Base-by-base conservation (phyloP, 2,329 filamentous ascomycete species). In the Niveomyces coronatus region DNA sequence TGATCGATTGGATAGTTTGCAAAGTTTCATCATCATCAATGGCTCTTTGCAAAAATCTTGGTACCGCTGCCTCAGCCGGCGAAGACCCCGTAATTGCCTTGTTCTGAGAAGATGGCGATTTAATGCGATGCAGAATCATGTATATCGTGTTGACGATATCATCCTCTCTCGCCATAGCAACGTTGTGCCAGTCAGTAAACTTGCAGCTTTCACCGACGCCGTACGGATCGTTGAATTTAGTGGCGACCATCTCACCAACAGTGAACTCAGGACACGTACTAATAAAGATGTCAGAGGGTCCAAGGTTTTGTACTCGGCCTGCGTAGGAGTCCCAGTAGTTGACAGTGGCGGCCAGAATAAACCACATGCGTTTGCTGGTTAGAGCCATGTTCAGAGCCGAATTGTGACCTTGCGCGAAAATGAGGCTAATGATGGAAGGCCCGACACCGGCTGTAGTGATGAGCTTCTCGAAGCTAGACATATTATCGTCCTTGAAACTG, bases 281-380 rank as follows among this genome's bases (percentile, higher is more conserved):
- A 5, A 57, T 22, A 17, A 61, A 47, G 1, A 56, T 47, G 2
- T 35, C 35, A 0, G 52, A 52, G 0, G 40, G 41, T 0, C 53
- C 50, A 1, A 43, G 13, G 4, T 41, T 40, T 2, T 39, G 39
- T 7, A 53, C 52, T 0, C 30, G 32, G 0, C 46, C 43, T 1
- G 45, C 44, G 2, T 43, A 32, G 18, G 53, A 50, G 13, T 60
- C 49, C 43, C 48, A 58, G 1, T 56, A 40, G 11, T 51, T 51
- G 19, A 52, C 45, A 3, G 48, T 52, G 4, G 35, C 40, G 6
- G 46, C 44, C 4, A 60, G 16, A 2, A 48, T 37, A 3, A 33
- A 26, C 49, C 53, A 61, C 5, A 45, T 35, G 4, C 41, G 10
- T 2, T 45, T 47, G 14, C 46, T 49, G 3, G 49, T 41, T 3